Base-by-base conservation (phyloP, 2,329 filamentous ascomycete species). In the Ilyonectria mors-panacis region DNA sequence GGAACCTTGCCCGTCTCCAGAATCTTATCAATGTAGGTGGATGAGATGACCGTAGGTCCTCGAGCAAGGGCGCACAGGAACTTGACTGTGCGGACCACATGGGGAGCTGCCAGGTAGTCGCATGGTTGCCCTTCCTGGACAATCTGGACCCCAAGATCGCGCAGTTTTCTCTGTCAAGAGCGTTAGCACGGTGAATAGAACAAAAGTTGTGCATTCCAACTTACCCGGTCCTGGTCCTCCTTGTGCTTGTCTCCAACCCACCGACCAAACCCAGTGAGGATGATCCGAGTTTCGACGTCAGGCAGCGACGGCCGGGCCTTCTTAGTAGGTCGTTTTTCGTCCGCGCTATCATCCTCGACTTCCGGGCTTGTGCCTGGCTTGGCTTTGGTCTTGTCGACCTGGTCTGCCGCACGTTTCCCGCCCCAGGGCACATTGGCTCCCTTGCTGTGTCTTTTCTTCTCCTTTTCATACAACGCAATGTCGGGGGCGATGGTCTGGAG, bases 401-500 rank as follows among this genome's bases (percentile, higher is more conserved):
- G 80, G 61, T 91, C 87, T 2, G 88, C 86, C 1, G 89, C 89
- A 56, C 89, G 84, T 75, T 90, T 91, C 23, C 89, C 89, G 26
- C 90, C 89, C 85, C 89, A 92, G 0, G 86, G 84, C 2, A 81
- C 82, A 33, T 80, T 80, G 3, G 78, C 84, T 56, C 84, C 81
- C 70, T 86, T 89, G 68, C 78, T 76, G 7, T 83, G 80, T 21
- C 96, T 90, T 83, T 97, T 98, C 84, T 89, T 94, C 82, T 99
- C 96, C 78, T 96, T 97, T 77, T 98, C 93, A 76, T 96, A 99
- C 35, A 97, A 84, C 2, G 92, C 92, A 76, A 98, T 94, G 77
- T 99, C 96, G 0, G 92, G 88, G 1, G 93, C 94, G 64, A 95
- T 85, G 39, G 89, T 88, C 60, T 96, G 93, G 8, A 98, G 83